Percentiles rank a stretch among this genome's conserved stretches.
phyloP scores from a whole-genome alignment of 2,329 filamentous ascomycete species.

The Paecilomyces formosus region DNA sequence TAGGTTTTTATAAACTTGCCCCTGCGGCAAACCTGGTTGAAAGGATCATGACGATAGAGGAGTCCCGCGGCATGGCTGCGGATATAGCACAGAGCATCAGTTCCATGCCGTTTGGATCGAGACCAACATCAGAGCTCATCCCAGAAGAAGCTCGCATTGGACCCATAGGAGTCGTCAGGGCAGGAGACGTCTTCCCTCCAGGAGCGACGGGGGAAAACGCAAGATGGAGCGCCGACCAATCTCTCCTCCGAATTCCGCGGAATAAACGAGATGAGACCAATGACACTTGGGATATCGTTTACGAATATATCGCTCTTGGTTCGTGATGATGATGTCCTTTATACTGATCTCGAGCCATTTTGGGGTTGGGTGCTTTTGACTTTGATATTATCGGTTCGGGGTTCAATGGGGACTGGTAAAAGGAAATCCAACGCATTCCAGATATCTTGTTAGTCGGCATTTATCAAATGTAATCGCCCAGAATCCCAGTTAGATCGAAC shows the following conservation, averaged over 20 bases:
- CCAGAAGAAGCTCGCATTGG: slow-evolving; percentile 19
- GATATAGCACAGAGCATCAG: background rate
- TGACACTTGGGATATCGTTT: slow-evolving; percentile 12
- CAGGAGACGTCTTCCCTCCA: slow-evolving; percentile 10
- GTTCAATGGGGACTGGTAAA: too few species aligned
- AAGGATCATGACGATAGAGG: slow-evolving; percentile 22
- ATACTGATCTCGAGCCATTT: too few species aligned
- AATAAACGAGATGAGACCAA: slow-evolving; percentile 10
- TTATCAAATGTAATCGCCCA: too few species aligned
- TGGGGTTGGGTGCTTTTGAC: too few species aligned
- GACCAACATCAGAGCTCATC: slow-evolving; percentile 5
- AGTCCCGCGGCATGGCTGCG: slow-evolving; percentile 10
- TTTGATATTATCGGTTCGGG: too few species aligned
- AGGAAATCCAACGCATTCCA: too few species aligned
- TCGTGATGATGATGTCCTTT: too few species aligned
- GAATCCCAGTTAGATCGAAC: too few species aligned
- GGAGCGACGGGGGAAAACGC: slow-evolving; percentile 10
- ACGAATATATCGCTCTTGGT: slow-evolving; percentile 12
- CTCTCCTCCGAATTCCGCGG: slow-evolving; percentile 15
- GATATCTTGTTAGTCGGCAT: too few species aligned
- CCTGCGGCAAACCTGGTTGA: slow-evolving; percentile 12
- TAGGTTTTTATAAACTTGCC: slow-evolving; percentile 19
- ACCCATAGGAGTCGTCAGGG: slow-evolving; percentile 16
- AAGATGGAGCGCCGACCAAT: slow-evolving; percentile 14
- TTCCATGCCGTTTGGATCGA: background rate